Evolutionary conservation across 108 stramenopile genomes (phyloP).

Genomic region (Craspedostauros australis): DNA sequence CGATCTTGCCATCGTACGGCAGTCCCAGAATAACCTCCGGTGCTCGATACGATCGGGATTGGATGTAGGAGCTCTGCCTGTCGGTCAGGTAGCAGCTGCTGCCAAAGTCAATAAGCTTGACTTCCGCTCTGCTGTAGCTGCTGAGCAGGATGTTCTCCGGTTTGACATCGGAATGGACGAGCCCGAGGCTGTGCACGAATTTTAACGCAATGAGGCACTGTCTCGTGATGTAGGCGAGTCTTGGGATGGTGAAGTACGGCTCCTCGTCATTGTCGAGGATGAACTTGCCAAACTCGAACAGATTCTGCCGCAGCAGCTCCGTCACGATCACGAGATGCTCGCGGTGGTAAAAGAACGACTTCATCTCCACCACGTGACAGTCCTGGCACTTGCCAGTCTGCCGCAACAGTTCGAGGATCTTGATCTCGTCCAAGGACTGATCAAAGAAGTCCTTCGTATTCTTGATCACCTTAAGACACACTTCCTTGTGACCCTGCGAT

Average conservation of each 20-base stretch:
- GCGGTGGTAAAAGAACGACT: conserved; percentile 94
- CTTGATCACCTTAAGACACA: conserved; percentile 96
- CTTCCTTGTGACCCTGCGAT: conserved; percentile 64
- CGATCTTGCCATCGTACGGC: conserved; percentile 87
- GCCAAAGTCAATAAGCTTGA: conserved; percentile 99
- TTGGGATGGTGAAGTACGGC: conserved; percentile 86
- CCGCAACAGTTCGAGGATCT: conserved; percentile 85
- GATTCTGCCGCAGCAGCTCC: conserved; percentile 92
- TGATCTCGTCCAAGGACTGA: conserved; percentile 97
- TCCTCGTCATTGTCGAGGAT: conserved; percentile 77
- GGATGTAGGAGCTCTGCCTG: conserved; percentile 92
- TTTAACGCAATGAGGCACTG: conserved; percentile 86
- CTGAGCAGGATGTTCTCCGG: conserved; percentile 96
- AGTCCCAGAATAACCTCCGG: conserved; percentile 97
- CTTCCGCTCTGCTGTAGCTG: conserved; percentile 69
- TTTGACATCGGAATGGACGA: conserved; percentile 98
- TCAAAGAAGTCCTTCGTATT: conserved; percentile 99
- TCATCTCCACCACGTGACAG: conserved; percentile 84
- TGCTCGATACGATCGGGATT: conserved; percentile 93
- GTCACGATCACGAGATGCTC: conserved; percentile 97
- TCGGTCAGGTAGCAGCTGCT: conserved; percentile 94
- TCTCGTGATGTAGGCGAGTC: conserved; percentile 76
- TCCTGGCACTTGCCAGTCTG: conserved; percentile 75
- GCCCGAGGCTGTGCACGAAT: conserved; percentile 85
- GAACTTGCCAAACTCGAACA: conserved; percentile 93